phyloP scores from a whole-genome alignment of 768 basidiomycete species.

The Amanita rimosa region DNA sequence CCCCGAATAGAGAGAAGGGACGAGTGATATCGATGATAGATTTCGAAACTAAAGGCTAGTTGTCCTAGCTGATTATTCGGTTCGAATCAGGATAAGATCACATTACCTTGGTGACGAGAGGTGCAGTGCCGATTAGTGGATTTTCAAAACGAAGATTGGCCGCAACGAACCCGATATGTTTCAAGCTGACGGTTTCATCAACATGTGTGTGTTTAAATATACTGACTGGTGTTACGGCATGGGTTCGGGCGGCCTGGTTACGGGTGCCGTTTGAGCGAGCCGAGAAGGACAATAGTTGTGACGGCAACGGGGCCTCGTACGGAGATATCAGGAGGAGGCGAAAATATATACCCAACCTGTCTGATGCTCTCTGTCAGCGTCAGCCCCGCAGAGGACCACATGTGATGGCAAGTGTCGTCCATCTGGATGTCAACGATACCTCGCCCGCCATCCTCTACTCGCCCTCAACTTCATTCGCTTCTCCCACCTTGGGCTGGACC shows the following conservation, averaged over 20 bases:
- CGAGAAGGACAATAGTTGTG: neutral
- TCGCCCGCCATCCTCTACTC: slow-evolving; percentile 53
- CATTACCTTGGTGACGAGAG: neutral
- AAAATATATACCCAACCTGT: neutral
- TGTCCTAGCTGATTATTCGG: too few relatives aligned
- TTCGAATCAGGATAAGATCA: too few relatives aligned
- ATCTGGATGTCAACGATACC: slow-evolving; percentile 51
- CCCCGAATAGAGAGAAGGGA: too few relatives aligned
- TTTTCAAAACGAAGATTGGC: neutral
- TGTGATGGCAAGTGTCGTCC: slow-evolving; percentile 9
- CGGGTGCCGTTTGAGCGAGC: neutral
- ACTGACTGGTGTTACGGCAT: neutral
- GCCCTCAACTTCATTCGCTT: slow-evolving; percentile 49
- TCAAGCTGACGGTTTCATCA: neutral
- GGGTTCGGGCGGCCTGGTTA: neutral
- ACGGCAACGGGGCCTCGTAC: neutral
- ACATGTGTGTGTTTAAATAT: neutral
- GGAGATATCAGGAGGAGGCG: neutral
- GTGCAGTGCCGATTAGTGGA: neutral
- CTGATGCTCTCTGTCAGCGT: neutral
- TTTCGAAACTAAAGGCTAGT: too few relatives aligned
- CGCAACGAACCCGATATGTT: neutral
- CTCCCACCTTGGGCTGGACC: slow-evolving; percentile 50
- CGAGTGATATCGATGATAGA: too few relatives aligned
- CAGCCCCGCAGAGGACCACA: neutral